These are phyloP conservation scores for Panaeolus papilionaceus DNA, from an alignment of 768 basidiomycete species.

Conservation along the genomic window DNA sequence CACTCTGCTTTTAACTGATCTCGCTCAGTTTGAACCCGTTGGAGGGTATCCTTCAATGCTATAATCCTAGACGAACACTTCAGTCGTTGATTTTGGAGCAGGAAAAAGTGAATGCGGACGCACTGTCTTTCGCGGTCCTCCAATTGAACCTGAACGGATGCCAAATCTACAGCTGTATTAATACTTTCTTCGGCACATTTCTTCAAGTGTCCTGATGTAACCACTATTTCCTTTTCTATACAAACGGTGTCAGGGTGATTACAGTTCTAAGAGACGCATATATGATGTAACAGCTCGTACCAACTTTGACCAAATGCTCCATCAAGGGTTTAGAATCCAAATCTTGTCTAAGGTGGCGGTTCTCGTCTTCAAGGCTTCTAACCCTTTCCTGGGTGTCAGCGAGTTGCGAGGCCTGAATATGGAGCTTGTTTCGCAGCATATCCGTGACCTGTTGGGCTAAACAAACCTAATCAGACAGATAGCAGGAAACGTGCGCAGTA, in stretches of 20 bases:
- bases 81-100: background rate
- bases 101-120: background rate
- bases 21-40: background rate
- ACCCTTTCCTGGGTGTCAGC: background rate
- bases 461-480: background rate
- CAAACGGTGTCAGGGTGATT: background rate
- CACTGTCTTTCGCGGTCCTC: background rate
- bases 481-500: background rate
- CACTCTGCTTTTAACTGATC: background rate
- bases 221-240: background rate
- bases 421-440: slow-evolving; percentile 41
- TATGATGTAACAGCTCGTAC: background rate
- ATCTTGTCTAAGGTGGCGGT: background rate
- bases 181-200: background rate
- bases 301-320: background rate
- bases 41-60: background rate
- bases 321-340: background rate
- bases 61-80: background rate
- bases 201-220: background rate
- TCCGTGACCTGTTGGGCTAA: slow-evolving; percentile 38
- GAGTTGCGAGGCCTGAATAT: slow-evolving; percentile 23
- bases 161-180: background rate
- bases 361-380: background rate
- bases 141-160: background rate
- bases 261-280: background rate